Conservation (phyloP, 257 asterid genomes). For the Nicotiana tabacum region DNA sequence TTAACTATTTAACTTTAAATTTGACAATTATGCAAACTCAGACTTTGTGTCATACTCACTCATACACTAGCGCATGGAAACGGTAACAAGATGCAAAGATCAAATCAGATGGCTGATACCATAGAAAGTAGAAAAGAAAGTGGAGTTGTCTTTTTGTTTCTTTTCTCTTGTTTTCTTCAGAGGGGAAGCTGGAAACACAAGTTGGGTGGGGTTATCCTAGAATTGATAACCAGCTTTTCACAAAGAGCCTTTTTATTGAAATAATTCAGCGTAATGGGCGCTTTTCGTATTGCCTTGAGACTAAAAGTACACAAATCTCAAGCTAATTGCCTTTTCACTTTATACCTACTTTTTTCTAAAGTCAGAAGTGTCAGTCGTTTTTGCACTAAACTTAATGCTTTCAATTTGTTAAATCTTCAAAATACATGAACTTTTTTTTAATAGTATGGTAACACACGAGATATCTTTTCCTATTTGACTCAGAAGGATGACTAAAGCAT, state of each 20-base stretch:
- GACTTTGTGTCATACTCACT: background rate
- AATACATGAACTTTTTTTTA: background rate
- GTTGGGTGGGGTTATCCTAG: background rate
- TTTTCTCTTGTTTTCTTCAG: conserved; percentile 11
- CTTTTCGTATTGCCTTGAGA: conserved; percentile 6
- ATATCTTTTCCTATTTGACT: too few species aligned
- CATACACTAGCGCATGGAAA: background rate
- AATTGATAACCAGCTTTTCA: background rate
- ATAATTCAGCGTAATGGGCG: background rate
- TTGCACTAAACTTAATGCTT: background rate
- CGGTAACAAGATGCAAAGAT: background rate
- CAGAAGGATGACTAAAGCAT: background rate
- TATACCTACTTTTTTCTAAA: background rate
- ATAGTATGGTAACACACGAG: background rate
- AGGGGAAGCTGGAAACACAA: background rate
- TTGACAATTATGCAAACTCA: background rate
- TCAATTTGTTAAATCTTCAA: background rate
- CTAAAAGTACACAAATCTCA: conserved; percentile 1
- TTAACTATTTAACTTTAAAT: background rate
- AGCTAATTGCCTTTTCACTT: conserved; percentile 1
- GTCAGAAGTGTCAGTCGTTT: background rate
- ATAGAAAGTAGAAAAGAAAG: background rate
- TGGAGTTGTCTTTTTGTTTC: conserved; percentile 1
- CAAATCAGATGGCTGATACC: background rate
- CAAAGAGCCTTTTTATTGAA: conserved; percentile 7